phyloP scores from a whole-genome alignment of 2,329 filamentous ascomycete species.

The Colletotrichum lentis region DNA sequence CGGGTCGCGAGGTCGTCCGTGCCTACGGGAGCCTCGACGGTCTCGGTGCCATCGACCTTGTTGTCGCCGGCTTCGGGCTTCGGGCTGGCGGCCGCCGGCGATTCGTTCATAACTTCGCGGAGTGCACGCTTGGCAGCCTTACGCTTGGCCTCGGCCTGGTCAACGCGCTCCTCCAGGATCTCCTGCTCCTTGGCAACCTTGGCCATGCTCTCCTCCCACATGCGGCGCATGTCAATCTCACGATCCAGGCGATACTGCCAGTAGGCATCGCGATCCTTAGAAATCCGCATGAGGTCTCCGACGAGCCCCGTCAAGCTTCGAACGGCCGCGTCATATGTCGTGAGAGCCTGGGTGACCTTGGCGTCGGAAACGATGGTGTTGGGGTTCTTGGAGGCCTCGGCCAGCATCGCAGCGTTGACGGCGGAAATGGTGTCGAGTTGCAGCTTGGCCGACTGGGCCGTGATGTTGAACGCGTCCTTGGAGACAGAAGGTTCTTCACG shows the following conservation, averaged over 20 bases:
- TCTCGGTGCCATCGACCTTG: slow-evolving; percentile 43
- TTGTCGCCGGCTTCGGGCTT: slow-evolving; percentile 44
- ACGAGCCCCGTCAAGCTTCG: slow-evolving; percentile 85
- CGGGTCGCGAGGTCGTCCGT: slow-evolving; percentile 39
- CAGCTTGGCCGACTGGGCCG: slow-evolving; percentile 85
- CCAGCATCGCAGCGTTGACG: slow-evolving; percentile 82
- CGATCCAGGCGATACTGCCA: slow-evolving; percentile 96
- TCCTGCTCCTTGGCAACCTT: slow-evolving; percentile 95
- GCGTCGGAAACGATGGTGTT: slow-evolving; percentile 77
- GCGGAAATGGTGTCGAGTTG: slow-evolving; percentile 90
- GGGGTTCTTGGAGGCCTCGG: slow-evolving; percentile 75
- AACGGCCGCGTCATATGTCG: slow-evolving; percentile 89
- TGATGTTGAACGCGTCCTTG: slow-evolving; percentile 96
- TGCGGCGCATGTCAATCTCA: slow-evolving; percentile 87
- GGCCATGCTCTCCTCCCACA: slow-evolving; percentile 99
- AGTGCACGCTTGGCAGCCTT: slow-evolving; percentile 89
- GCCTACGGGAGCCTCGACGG: slow-evolving; percentile 44
- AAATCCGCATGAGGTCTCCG: slow-evolving; percentile 88
- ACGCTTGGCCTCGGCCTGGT: slow-evolving; percentile 88
- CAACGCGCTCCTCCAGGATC: slow-evolving; percentile 84
- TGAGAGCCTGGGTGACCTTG: slow-evolving; percentile 77
- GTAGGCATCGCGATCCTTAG: slow-evolving; percentile 90
- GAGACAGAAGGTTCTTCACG: slow-evolving; percentile 76
- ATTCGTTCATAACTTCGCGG: slow-evolving; percentile 73
- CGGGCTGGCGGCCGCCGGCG: slow-evolving; percentile 43